Base-by-base conservation (phyloP, 73 alveolate species). In the Symbiodinium pilosum region DNA sequence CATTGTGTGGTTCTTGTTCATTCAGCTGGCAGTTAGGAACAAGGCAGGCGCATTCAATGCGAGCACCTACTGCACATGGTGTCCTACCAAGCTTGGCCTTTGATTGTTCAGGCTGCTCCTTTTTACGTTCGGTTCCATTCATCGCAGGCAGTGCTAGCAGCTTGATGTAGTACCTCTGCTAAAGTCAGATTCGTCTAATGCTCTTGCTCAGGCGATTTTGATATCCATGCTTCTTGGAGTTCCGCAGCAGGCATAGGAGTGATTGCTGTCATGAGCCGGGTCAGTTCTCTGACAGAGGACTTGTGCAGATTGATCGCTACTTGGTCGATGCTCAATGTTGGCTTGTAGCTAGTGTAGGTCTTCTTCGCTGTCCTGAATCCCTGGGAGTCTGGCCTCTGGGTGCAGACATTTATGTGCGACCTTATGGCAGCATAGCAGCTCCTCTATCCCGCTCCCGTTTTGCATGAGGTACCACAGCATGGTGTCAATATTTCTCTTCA, bases 381-480 rank as follows among this genome's bases (percentile, higher is more conserved):
- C 3, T 93, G 98, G 98, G 98, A 93, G 93, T 93, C 98, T 20
- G 98, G 98, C 40, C 92, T 93, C 26, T 47, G 83, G 93, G 98
- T 93, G 69, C 98, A 93, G 87, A 93, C 91, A 43, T 47, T 93
- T 73, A 93, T 93, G 98, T 91, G 97, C 97, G 56, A 30, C 39
- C 56, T 8, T 11, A 18, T 6, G 21, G 59, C 59, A 47, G 14
- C 59, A 47, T 47, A 47, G 59, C 59, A 41, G 54, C 92, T 0
- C 9, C 36, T 73, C 8, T 83, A 64, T 24, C 38, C 4, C 26
- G 1, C 64, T 41, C 41, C 32, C n/a, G n/a, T n/a, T n/a, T n/a
- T n/a, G n/a, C n/a, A n/a, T n/a, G n/a, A 91, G 97, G 97, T 93
- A 93, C 98, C 98, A 93, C 93, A 93, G 98, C 92, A 93, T 93